phyloP scores from a whole-genome alignment of 306 rosid species.

The Citrullus amarus region DNA sequence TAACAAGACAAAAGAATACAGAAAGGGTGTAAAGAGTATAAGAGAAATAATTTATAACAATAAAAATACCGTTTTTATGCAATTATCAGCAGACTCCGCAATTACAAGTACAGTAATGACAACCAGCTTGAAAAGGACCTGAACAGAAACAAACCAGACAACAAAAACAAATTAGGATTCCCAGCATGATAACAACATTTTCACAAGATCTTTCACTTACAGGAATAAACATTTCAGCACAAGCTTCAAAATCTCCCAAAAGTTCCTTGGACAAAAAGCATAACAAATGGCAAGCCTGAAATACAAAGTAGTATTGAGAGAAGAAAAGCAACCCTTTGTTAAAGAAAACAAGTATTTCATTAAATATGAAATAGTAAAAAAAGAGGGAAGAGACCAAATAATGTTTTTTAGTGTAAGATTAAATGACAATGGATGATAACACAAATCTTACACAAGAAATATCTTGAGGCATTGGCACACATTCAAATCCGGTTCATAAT shows the following conservation, averaged over 20 bases:
- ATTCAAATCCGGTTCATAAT: not conserved
- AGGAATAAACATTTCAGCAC: constrained; percentile 85
- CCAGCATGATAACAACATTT: constrained; percentile 1
- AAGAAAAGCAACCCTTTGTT: not conserved
- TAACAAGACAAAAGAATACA: not conserved
- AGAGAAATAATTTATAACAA: constrained; percentile 3
- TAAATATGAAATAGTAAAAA: not conserved
- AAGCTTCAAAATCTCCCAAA: constrained; percentile 91
- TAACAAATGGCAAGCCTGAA: constrained; percentile 86
- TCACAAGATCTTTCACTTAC: constrained; percentile 35
- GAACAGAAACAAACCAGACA: constrained; percentile 31
- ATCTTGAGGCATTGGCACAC: not conserved
- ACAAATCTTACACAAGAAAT: not conserved
- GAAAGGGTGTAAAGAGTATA: not conserved
- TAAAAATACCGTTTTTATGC: constrained; percentile 81
- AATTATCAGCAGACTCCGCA: constrained; percentile 95
- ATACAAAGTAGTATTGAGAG: constrained; percentile 14
- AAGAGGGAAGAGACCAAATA: not conserved
- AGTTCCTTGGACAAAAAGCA: constrained; percentile 87
- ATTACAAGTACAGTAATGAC: constrained; percentile 99
- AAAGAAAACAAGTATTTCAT: not conserved
- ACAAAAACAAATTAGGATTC: constrained; percentile 9
- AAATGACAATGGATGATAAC: not conserved
- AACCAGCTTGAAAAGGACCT: constrained; percentile 98
- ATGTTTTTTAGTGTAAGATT: not conserved